Evolutionary conservation across 2,329 filamentous ascomycete species (phyloP).

Genomic region (Cercospora zeae-maydis): DNA sequence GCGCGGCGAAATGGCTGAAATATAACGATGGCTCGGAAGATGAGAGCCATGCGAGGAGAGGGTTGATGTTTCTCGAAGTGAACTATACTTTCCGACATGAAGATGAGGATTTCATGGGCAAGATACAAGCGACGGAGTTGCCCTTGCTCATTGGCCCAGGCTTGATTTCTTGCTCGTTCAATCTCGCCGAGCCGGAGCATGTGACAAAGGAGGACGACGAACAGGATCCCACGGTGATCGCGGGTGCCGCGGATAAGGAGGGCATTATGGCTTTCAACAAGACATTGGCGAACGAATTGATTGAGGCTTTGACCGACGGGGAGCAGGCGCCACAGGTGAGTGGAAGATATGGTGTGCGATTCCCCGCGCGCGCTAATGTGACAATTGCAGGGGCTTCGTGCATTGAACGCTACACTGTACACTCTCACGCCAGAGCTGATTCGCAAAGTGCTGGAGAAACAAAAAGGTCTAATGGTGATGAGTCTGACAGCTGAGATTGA

Average conservation of each 20-base stretch:
- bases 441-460: slow-evolving; percentile 35
- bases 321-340: slow-evolving; percentile 30
- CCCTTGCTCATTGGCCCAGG: slow-evolving; percentile 38
- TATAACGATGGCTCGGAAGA: slow-evolving; percentile 31
- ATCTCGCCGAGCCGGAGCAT: slow-evolving; percentile 37
- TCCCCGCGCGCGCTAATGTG: background rate
- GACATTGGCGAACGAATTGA: slow-evolving; percentile 29
- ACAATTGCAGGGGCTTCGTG: slow-evolving; percentile 29
- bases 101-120: slow-evolving; percentile 42
- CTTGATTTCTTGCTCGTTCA: slow-evolving; percentile 40
- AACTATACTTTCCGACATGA: slow-evolving; percentile 48
- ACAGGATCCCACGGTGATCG: slow-evolving; percentile 32
- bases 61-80: slow-evolving; percentile 46
- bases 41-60: slow-evolving; percentile 30
- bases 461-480: slow-evolving; percentile 41
- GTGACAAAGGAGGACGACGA: slow-evolving; percentile 33
- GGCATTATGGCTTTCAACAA: slow-evolving; percentile 40
- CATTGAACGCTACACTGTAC: slow-evolving; percentile 44
- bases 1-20: slow-evolving; percentile 32
- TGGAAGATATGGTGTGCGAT: background rate
- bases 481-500: slow-evolving; percentile 39
- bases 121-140: slow-evolving; percentile 40
- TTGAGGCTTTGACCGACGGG: slow-evolving; percentile 36
- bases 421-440: slow-evolving; percentile 39
- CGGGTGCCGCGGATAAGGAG: slow-evolving; percentile 32